Evolutionary conservation across 1,139 yeast species (phyloP), one percentile per base, ranked within the genome.

Genomic region (Wickerhamiella pararugosa): DNA sequence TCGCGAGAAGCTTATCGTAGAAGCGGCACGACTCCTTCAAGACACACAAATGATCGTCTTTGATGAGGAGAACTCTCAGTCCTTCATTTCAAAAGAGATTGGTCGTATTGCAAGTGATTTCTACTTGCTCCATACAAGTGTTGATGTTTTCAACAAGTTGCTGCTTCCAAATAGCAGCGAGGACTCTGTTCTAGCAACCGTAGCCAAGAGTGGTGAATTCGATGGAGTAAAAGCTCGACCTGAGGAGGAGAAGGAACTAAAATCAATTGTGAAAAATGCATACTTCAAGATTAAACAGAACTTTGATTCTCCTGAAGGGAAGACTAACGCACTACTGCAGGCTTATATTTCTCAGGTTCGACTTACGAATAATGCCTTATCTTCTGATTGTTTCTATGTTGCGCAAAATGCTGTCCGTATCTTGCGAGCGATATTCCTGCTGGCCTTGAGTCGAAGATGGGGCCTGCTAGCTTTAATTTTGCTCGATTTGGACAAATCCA

Each of bases 71-170:
- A 67, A 75, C 35, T 36, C 43, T 1, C 82, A 82, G 39, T 72
- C 87, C 3, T 76, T 92, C 47, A 72, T 78, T 26, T 66, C 95
- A 1, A 90, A 90, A 51, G 97, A 92, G 60, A 65, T 86, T 42
- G 99, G 99, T 5, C 71, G 98, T 55, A 76, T 87, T 42, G 94
- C 98, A 0, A 83, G 95, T 1, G 98, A 92, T 53, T 92, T 87
- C 56, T 92, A 92, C 55, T 65, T 92, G 44, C 64, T 86, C 43
- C 81, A 82, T 56, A 83, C 80, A 50, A 76, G 94, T 28, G 79
- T 92, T 35, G 98, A 90, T 57, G 73, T 86, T 2, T 90, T 92
- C 65, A 87, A 86, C 57, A 80, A 79, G 52, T 70, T 82, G 73
- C 70, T 87, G 59, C 80, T 73, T 47, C 93, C 96, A 1, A 62